Percentiles rank a stretch among this genome's conserved stretches.
phyloP scores from a whole-genome alignment of 768 basidiomycete species.

The Leccinellum albellum region DNA sequence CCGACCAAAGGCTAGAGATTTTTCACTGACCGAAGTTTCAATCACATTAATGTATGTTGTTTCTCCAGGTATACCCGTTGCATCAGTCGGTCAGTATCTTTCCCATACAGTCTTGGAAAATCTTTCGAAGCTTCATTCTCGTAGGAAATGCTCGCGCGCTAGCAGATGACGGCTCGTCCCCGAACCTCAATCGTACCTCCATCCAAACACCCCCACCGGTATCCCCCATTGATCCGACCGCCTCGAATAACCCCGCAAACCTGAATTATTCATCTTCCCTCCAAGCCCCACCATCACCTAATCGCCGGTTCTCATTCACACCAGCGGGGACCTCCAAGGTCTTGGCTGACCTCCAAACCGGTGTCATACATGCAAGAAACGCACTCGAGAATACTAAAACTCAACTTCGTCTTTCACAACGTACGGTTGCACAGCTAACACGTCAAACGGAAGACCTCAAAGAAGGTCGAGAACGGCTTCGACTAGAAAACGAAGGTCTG shows the following conservation, averaged over 20 bases:
- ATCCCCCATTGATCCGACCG: slow-evolving; percentile 35
- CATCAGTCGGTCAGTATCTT: slow-evolving; percentile 64
- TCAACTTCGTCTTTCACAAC: slow-evolving; percentile 76
- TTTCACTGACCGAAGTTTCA: slow-evolving; percentile 19
- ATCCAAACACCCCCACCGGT: slow-evolving; percentile 29
- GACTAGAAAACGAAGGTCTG: slow-evolving; percentile 82
- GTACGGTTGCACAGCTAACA: slow-evolving; percentile 80
- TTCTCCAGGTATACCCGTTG: slow-evolving; percentile 65
- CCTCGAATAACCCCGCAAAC: slow-evolving; percentile 21
- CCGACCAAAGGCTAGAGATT: slow-evolving; percentile 16
- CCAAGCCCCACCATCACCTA: slow-evolving; percentile 46
- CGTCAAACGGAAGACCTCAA: slow-evolving; percentile 86
- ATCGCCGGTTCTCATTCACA: slow-evolving; percentile 56
- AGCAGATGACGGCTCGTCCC: slow-evolving; percentile 63
- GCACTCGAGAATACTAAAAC: slow-evolving; percentile 84
- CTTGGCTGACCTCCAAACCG: slow-evolving; percentile 80
- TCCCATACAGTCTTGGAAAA: not conserved
- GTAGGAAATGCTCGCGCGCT: slow-evolving; percentile 81
- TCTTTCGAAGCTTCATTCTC: slow-evolving; percentile 18
- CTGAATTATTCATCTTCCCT: slow-evolving; percentile 37
- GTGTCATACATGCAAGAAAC: slow-evolving; percentile 72
- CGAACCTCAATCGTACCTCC: slow-evolving; percentile 31
- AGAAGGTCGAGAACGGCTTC: slow-evolving; percentile 76
- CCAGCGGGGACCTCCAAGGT: slow-evolving; percentile 85
- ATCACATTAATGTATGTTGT: slow-evolving; percentile 22